These are phyloP conservation scores for Aethionema arabicum DNA, from an alignment of 345 rosid genomes.

Conservation along the genomic window DNA sequence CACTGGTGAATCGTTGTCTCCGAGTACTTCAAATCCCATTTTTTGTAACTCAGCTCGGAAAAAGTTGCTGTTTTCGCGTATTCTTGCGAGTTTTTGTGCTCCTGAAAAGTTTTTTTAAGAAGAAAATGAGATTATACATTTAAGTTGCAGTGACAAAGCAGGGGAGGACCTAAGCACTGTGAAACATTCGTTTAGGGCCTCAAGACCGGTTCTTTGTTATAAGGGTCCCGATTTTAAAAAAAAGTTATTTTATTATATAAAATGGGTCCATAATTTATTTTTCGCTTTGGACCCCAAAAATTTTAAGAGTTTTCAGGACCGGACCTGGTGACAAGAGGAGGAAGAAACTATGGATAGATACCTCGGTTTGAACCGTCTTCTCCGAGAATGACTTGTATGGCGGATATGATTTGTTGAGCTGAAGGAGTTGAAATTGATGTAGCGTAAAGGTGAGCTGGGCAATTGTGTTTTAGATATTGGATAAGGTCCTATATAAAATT, in stretches of 20 bases:
- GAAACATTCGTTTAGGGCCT: too few relatives aligned
- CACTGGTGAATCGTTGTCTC: slow-evolving; percentile 96
- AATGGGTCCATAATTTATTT: too few relatives aligned
- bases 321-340: neutral
- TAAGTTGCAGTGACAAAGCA: slow-evolving; percentile 3
- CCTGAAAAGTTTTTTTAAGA: slow-evolving; percentile 40
- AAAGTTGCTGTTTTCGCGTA: slow-evolving; percentile 94
- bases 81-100: slow-evolving; percentile 83
- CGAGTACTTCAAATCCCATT: slow-evolving; percentile 97
- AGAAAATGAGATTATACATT: neutral
- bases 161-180: too few relatives aligned
- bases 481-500: slow-evolving; percentile 67
- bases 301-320: too few relatives aligned
- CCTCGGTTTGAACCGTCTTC: slow-evolving; percentile 98
- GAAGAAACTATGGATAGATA: slow-evolving; percentile 31
- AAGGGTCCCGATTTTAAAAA: too few relatives aligned
- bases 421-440: slow-evolving; percentile 95
- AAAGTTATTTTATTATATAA: too few relatives aligned
- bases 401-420: slow-evolving; percentile 81
- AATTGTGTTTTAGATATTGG: slow-evolving; percentile 61
- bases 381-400: slow-evolving; percentile 87
- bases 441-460: slow-evolving; percentile 94
- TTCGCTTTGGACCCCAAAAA: too few relatives aligned
- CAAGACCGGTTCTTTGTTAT: too few relatives aligned
- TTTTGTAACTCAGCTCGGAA: slow-evolving; percentile 86